Evolutionary conservation across 352 stramenopile species (phyloP), one percentile per base, ranked within the genome.

Genomic region (Sclerospora graminicola): DNA sequence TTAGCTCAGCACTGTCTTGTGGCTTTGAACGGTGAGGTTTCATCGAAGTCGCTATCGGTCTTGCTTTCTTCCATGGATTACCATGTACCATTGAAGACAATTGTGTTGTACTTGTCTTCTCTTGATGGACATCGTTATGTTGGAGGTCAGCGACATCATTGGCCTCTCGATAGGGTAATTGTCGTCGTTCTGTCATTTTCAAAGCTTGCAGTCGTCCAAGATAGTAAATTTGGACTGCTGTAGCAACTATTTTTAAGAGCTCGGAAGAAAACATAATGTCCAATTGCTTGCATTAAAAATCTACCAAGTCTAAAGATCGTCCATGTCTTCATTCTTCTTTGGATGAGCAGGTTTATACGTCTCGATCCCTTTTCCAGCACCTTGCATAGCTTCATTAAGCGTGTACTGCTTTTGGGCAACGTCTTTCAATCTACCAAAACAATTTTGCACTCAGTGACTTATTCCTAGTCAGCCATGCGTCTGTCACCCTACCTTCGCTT

Each of bases 321-420:
- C 63, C 71, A 87, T 87, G 21, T 69, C 61, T 24, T 57, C 46
- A 13, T 21, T 44, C 37, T 66, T 56, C 30, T 72, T 62, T 24
- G 51, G 28, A 44, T 79, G 77, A 7, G 76, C 51, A 13, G 76
- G 66, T 18, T 66, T 72, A 47, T 90, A 90, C 49, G 63, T 69
- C 53, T 93, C 81, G 8, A 85, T 48, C 7, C 64, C 67, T 52
- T 83, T 84, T 42, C 81, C 78, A 8, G 81, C 76, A 33, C 59
- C 81, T 11, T 73, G 51, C 43, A 88, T 78, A 24, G 81, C 81
- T 48, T 93, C 81, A 21, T 79, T 84, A 49, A 90, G 81, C 60
- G 76, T 83, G 63, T 93, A 93, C 54, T 93, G 81, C 72, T 89
- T 72, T 60, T 93, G 81, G 13, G 76, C 78, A n/a, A 93, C 81